Conservation (phyloP, 2,329 filamentous ascomycete genomes). For the Penicillium sp. region DNA sequence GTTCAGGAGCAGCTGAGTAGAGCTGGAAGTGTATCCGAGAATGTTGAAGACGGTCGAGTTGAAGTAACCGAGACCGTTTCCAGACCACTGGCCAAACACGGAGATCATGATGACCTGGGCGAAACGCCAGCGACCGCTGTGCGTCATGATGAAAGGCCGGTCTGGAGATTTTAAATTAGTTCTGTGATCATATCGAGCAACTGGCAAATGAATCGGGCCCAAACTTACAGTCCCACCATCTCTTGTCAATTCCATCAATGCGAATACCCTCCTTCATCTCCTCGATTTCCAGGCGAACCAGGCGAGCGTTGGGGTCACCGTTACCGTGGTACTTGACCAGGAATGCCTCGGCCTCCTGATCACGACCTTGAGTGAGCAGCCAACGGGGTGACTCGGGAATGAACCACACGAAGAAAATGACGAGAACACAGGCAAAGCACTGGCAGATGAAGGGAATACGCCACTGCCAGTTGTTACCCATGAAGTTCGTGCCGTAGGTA, state of each 20-base stretch:
- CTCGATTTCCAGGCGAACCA: slow-evolving; percentile 37
- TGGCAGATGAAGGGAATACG: slow-evolving; percentile 71
- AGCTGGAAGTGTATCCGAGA: slow-evolving; percentile 35
- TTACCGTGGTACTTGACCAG: slow-evolving; percentile 37
- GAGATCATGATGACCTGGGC: slow-evolving; percentile 59
- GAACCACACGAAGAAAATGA: slow-evolving; percentile 64
- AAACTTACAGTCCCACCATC: slow-evolving; percentile 54
- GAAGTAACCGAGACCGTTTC: slow-evolving; percentile 60
- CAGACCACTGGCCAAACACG: slow-evolving; percentile 59
- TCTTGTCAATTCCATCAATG: slow-evolving; percentile 56
- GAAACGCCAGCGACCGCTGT: slow-evolving; percentile 57
- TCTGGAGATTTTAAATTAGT: slow-evolving; percentile 36
- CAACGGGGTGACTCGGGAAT: slow-evolving; percentile 71
- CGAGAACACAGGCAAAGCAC: slow-evolving; percentile 64
- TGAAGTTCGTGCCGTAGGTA: slow-evolving; percentile 56
- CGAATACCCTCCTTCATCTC: slow-evolving; percentile 48
- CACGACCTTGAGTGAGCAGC: slow-evolving; percentile 34
- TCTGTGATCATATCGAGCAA: background rate
- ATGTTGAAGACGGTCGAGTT: slow-evolving; percentile 55
- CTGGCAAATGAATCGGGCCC: background rate
- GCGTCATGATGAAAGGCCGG: slow-evolving; percentile 52
- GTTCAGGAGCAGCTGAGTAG: slow-evolving; percentile 54
- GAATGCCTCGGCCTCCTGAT: slow-evolving; percentile 32
- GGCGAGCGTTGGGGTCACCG: slow-evolving; percentile 34
- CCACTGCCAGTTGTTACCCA: slow-evolving; percentile 60